Percentiles rank a stretch among this genome's conserved stretches.
phyloP scores from a whole-genome alignment of 768 basidiomycete genomes.

The Termitomyces sp. region DNA sequence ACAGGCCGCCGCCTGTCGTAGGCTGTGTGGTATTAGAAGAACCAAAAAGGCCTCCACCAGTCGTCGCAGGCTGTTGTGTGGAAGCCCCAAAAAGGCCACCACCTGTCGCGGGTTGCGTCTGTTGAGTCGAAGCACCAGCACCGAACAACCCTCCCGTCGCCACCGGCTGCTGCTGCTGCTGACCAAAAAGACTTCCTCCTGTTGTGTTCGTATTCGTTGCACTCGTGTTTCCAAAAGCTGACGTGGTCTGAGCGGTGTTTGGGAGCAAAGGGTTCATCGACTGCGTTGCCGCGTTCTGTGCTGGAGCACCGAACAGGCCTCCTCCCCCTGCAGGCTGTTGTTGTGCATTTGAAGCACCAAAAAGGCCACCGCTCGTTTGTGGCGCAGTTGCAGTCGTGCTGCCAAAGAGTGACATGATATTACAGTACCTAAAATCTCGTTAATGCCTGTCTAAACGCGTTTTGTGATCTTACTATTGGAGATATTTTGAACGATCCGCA shows the following conservation, averaged over 20 bases:
- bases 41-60: conserved; percentile 25
- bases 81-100: conserved; percentile 20
- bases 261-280: conserved; percentile 3
- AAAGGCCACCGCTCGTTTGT: conserved; percentile 17
- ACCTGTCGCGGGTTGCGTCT: conserved; percentile 4
- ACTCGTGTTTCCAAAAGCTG: conserved; percentile 13
- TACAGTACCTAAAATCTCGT: neutral
- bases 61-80: conserved; percentile 12
- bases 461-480: conserved; percentile 1
- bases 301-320: conserved; percentile 22
- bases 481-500: neutral
- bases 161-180: conserved; percentile 13
- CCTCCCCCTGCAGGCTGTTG: conserved; percentile 20
- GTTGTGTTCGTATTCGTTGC: conserved; percentile 6
- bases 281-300: conserved; percentile 7
- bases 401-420: conserved; percentile 17
- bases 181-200: conserved; percentile 19
- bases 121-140: conserved; percentile 12
- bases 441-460: neutral
- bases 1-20: conserved; percentile 22
- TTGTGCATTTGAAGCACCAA: conserved; percentile 22
- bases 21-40: conserved; percentile 13
- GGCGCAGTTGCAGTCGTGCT: conserved; percentile 10
- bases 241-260: conserved; percentile 10
- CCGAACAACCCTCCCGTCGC: conserved; percentile 21